Conservation (phyloP, 306 rosid species). For the Pueraria montana region DNA sequence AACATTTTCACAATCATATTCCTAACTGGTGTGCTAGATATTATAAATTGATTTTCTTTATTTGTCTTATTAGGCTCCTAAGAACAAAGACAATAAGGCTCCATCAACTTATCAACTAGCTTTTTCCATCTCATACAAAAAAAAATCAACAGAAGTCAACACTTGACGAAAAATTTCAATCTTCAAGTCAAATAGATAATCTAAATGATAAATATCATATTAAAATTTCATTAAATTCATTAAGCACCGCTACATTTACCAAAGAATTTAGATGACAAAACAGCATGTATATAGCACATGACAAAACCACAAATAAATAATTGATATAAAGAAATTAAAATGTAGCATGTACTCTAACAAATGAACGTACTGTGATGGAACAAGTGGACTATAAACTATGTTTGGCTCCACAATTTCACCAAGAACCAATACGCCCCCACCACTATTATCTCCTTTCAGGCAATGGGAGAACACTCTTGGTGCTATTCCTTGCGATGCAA, state of each 20-base stretch:
- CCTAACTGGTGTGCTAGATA: background rate
- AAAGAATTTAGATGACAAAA: background rate
- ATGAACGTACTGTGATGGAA: slow-evolving; percentile 84
- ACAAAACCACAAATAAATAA: background rate
- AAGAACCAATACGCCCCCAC: slow-evolving; percentile 93
- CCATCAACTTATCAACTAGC: background rate
- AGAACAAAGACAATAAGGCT: slow-evolving; percentile 9
- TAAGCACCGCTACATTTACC: background rate
- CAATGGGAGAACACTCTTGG: slow-evolving; percentile 93
- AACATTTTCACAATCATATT: slow-evolving; percentile 16
- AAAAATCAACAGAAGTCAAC: slow-evolving; percentile 5
- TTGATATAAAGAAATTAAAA: background rate
- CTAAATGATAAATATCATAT: slow-evolving; percentile 22
- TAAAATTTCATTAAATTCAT: background rate
- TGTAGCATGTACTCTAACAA: slow-evolving; percentile 26
- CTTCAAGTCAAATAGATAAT: slow-evolving; percentile 16
- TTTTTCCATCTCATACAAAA: slow-evolving; percentile 12
- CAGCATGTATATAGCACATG: slow-evolving; percentile 10
- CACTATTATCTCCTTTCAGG: slow-evolving; percentile 80
- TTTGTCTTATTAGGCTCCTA: slow-evolving; percentile 25
- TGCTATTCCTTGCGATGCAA: slow-evolving; percentile 73
- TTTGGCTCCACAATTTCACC: slow-evolving; percentile 90
- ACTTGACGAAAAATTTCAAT: background rate
- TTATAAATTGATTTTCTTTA: background rate
- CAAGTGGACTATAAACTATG: slow-evolving; percentile 84